These are phyloP conservation scores for Tuber borchii DNA, from an alignment of 495 filamentous ascomycete genomes.

Conservation along the genomic window DNA sequence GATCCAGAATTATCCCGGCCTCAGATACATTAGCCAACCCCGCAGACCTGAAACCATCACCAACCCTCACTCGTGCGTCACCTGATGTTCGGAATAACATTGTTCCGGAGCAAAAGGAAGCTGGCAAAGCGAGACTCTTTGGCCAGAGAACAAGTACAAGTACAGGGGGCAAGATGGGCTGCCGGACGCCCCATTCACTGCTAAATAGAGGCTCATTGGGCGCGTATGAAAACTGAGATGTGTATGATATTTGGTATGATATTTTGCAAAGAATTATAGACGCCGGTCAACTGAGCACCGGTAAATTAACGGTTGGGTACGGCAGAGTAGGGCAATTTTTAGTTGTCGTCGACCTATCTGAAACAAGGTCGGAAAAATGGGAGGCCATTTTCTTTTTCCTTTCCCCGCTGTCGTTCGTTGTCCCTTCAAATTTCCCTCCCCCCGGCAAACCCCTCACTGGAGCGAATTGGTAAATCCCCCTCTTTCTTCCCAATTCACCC, in stretches of 20 bases:
- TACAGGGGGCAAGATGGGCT: neutral
- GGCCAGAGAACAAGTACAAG: neutral
- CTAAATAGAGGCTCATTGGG: neutral
- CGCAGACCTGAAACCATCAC: neutral
- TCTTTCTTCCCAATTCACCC: conserved; percentile 5
- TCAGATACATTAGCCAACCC: neutral
- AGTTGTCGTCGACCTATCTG: neutral
- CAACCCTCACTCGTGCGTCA: neutral
- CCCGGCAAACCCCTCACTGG: conserved; percentile 11
- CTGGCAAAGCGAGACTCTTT: neutral
- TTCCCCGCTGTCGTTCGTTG: conserved; percentile 20
- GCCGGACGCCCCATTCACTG: neutral
- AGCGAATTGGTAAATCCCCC: conserved; percentile 13
- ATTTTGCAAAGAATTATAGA: neutral
- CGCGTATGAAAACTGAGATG: neutral
- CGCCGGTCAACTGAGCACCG: neutral
- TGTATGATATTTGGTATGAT: too few relatives aligned
- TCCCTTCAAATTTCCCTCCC: conserved; percentile 10
- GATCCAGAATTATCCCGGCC: neutral
- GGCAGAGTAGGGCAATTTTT: neutral
- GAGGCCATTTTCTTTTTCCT: neutral
- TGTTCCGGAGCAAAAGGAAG: neutral
- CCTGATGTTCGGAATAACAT: neutral
- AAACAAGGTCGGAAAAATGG: neutral
- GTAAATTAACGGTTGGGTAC: neutral